These are phyloP conservation scores for Paramecium tetraurelia DNA, from an alignment of 73 alveolate genomes.

Conservation along the genomic window DNA sequence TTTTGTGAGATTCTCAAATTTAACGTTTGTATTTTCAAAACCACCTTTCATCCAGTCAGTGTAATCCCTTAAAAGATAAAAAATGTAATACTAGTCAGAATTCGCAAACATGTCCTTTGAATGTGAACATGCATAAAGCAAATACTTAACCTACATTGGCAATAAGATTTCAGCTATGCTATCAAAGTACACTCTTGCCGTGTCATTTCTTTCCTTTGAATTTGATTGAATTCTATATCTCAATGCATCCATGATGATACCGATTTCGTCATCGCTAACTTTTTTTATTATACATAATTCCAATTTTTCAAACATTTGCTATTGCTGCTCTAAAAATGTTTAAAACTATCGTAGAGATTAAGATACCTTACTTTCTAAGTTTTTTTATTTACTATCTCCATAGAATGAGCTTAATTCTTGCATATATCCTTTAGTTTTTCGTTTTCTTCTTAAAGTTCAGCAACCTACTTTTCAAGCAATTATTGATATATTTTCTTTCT, in stretches of 20 bases:
- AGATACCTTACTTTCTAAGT: neutral
- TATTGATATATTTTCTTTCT: slow-evolving; percentile 23
- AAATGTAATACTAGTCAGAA: neutral
- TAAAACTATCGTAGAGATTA: neutral
- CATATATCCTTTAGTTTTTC: slow-evolving; percentile 5
- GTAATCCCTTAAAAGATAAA: neutral
- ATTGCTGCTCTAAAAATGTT: neutral
- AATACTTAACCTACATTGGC: slow-evolving; percentile 14
- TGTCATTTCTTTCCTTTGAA: slow-evolving; percentile 35
- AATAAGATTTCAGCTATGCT: slow-evolving; percentile 18
- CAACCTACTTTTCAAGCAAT: neutral
- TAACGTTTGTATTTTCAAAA: neutral
- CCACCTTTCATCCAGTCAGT: slow-evolving; percentile 25
- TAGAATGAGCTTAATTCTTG: neutral
- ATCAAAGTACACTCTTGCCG: slow-evolving; percentile 31
- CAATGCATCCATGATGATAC: slow-evolving; percentile 21
- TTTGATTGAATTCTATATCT: slow-evolving; percentile 27
- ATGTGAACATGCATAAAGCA: neutral
- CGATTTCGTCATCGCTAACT: neutral
- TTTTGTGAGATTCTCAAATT: neutral
- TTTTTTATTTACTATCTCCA: neutral
- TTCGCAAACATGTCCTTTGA: slow-evolving; percentile 17
- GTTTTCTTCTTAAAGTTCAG: slow-evolving; percentile 20
- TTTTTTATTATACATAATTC: neutral
- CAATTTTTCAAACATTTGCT: neutral